phyloP scores from a whole-genome alignment of 306 rosid species.

The Acacia confusa region DNA sequence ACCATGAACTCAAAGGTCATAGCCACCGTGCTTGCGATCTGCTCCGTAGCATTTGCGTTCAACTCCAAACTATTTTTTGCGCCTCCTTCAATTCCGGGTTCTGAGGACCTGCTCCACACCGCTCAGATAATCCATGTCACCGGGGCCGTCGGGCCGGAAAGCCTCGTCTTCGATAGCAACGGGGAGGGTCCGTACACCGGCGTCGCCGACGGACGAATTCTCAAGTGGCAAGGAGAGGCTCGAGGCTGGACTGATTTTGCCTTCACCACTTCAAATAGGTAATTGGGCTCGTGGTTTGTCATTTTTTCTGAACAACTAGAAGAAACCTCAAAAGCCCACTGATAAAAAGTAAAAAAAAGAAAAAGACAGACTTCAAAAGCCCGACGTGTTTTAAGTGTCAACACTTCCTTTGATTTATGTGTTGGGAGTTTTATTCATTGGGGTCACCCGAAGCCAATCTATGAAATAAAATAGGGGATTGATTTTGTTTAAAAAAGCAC shows the following conservation, averaged over 20 bases:
- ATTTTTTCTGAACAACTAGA: too few relatives aligned
- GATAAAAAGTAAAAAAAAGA: too few relatives aligned
- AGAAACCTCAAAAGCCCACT: background rate
- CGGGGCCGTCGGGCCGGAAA: conserved; percentile 88
- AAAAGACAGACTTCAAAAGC: background rate
- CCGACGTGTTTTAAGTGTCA: background rate
- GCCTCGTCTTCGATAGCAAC: conserved; percentile 62
- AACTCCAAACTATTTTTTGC: conserved; percentile 23
- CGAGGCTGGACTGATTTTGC: conserved; percentile 80
- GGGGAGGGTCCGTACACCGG: conserved; percentile 91
- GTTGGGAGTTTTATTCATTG: background rate
- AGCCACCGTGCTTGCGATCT: conserved; percentile 31
- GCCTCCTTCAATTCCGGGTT: conserved; percentile 45
- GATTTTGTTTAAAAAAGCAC: too few relatives aligned
- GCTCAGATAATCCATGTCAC: conserved; percentile 44
- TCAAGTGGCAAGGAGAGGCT: conserved; percentile 64
- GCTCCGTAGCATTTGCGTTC: conserved; percentile 35
- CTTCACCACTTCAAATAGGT: conserved; percentile 71
- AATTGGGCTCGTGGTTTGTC: background rate
- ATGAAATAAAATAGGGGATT: too few relatives aligned
- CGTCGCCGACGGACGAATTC: conserved; percentile 88
- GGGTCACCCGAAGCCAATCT: background rate
- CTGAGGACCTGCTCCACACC: conserved; percentile 52
- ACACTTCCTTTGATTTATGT: background rate
- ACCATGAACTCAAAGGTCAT: conserved; percentile 42